Conservation (phyloP, 2,329 filamentous ascomycete genomes). For the Colletotrichum filicis region DNA sequence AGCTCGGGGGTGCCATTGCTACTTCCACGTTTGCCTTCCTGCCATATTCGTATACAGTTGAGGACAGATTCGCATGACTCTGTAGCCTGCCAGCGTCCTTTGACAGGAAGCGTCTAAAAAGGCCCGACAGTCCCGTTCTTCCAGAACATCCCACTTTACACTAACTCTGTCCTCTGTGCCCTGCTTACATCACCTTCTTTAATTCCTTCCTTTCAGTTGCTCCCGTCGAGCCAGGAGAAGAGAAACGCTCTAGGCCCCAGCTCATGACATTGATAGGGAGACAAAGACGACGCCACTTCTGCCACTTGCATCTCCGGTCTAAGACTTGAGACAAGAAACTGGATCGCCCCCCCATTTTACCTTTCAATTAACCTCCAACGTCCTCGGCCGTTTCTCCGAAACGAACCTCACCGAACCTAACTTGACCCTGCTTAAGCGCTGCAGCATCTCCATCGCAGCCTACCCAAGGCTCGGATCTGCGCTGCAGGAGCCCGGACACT, state of each 20-base stretch:
- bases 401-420: constrained; percentile 22
- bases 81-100: constrained; percentile 2
- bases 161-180: neutral
- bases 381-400: constrained; percentile 26
- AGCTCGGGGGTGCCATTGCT: constrained; percentile 12
- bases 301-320: neutral
- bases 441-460: constrained; percentile 11
- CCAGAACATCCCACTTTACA: neutral
- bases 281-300: constrained; percentile 4
- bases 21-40: constrained; percentile 6
- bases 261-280: constrained; percentile 1
- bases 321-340: constrained; percentile 20
- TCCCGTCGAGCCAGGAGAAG: neutral
- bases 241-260: neutral
- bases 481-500: constrained; percentile 19
- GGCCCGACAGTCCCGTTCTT: constrained; percentile 15
- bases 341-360: constrained; percentile 5
- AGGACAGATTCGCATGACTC: constrained; percentile 30
- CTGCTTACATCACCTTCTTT: neutral
- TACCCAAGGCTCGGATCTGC: constrained; percentile 4
- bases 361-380: constrained; percentile 24
- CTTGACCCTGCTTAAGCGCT: constrained; percentile 10
- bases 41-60: constrained; percentile 1
- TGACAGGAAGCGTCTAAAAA: constrained; percentile 19
- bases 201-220: neutral